These are phyloP conservation scores for Aspergillus melleus DNA, from an alignment of 2,329 filamentous ascomycete species.

Conservation along the genomic window DNA sequence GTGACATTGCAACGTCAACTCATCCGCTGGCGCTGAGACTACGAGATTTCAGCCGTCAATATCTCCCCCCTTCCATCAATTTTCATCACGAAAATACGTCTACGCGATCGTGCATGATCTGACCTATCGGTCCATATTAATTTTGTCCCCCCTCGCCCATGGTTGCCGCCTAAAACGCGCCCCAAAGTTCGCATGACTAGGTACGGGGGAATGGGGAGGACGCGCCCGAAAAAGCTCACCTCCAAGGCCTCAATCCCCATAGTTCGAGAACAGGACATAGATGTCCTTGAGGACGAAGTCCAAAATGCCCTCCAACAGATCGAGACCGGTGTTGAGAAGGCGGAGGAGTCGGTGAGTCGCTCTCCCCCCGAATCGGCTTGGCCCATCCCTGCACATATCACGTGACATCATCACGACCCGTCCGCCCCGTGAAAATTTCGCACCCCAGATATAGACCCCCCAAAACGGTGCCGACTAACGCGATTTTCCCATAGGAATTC, in stretches of 20 bases:
- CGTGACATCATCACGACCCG: constrained; percentile 36
- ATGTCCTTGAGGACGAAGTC: constrained; percentile 81
- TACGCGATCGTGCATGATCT: constrained; percentile 54
- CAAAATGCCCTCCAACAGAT: constrained; percentile 80
- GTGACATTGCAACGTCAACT: constrained; percentile 48
- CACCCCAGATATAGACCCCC: constrained; percentile 12
- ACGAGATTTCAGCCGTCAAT: constrained; percentile 32
- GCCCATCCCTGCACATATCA: constrained; percentile 38
- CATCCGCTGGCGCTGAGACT: constrained; percentile 38
- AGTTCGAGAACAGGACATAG: constrained; percentile 86
- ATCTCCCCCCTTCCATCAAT: constrained; percentile 48
- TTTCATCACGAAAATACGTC: constrained; percentile 58
- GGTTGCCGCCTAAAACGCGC: constrained; percentile 38
- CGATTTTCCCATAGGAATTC: constrained; percentile 68
- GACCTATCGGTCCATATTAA: constrained; percentile 64
- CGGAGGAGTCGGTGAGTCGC: constrained; percentile 89
- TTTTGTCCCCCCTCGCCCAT: constrained; percentile 59
- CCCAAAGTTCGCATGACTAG: constrained; percentile 45
- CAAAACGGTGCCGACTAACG: constrained; percentile 19
- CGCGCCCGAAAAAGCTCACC: constrained; percentile 71
- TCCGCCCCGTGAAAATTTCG: constrained; percentile 36
- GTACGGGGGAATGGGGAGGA: constrained; percentile 49
- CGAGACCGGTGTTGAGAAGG: constrained; percentile 94
- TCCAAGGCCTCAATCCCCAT: constrained; percentile 85
- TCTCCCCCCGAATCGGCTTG: constrained; percentile 33